Evolutionary conservation across 805 yeast species (phyloP), one percentile per base, ranked within the genome.

Genomic region (Yarrowia bubula): DNA sequence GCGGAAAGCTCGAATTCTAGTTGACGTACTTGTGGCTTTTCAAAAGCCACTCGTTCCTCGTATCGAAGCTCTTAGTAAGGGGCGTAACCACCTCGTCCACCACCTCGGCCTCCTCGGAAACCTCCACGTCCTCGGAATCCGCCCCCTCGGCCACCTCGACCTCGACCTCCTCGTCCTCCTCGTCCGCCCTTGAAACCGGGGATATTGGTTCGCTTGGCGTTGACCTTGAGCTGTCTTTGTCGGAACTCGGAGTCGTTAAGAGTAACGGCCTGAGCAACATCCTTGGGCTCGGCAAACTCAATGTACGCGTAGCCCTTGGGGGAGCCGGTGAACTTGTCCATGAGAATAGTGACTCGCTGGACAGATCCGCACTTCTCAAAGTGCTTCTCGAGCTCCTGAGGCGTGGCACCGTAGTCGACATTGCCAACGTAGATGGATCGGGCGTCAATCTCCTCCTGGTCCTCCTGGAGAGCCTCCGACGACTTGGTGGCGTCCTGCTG

Each of bases 261-360:
- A 14, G 80, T 78, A 46, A 90, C 79, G 1, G 96, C 96, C 67
- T 82, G 80, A 17, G 83, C 78, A 7, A 89, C 92, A 11, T 82
- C 79, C n/a, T 81, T 80, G 11, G 84, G 82, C 71, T 83, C 88
- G n/a, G 86, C 82, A 72, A 90, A 91, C 74, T 91, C 97, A 68
- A 91, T 81, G 74, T 90, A 91, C 1, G 96, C 96, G 76, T 82
- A 90, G 0, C 97, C 97, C 75, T 88, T 88, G 48, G 97, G 95
- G 68, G 83, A 87, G 7, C 96, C 96, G 0, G 95, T 86, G 70
- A 78, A 75, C 74, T 86, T 87, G 76, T 90, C 89, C 65, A 83
- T 79, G 74, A 88, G 76, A 53, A 91, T 90, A 3, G 95, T 90
- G 38, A 90, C 91, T 70, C 96, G 82, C 72, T 88, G 86, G 64